Evolutionary conservation across 2,329 filamentous ascomycete species (phyloP), one percentile per base, ranked within the genome.

Genomic region (Anisogramma anomala): DNA sequence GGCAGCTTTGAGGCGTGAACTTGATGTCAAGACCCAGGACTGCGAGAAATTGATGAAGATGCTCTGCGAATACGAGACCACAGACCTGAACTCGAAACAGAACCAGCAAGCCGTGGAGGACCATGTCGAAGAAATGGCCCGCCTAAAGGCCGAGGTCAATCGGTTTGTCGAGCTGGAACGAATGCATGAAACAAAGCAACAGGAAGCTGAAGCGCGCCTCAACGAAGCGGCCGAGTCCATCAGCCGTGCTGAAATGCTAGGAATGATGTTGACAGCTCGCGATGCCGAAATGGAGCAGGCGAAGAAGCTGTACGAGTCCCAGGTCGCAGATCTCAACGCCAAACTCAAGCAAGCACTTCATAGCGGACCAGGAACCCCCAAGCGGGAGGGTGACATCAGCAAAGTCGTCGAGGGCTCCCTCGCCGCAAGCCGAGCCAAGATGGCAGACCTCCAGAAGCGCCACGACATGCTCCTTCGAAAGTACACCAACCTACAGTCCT

Each of bases 11-110:
- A 68, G 69, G 26, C 66, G 66, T 13, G 77, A 82, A 43, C 60
- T 87, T 2, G 65, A 72, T 22, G 67, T 64, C 27, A 69, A 71
- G 1, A 70, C 67, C 48, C 64, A 67, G 4, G 81, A 88, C 50
- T 70, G 70, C 31, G 72, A 79, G 14, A 76, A 77, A 43, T 64
- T 91, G 14, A 73, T 74, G 35, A 68, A 71, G 48, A 64, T 85
- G 4, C 68, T 89, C 0, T 76, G 80, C 27, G 73, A 77, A 23
- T 75, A 73, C 1, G 84, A 91, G 58, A 74, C 79, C 5, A 74
- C 77, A 45, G 81, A 84, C 52, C 59, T 82, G 23, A 69, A 69
- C 40, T 69, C 72, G 42, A 69, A 75, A 45, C 79, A 85, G 52
- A 73, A 76, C 41, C 65, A 80, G 49, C 71, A 79, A 50, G 71